These are phyloP conservation scores for Polytrichum commune DNA, from an alignment of 225 moss, liverwort and hornwort genomes.

Conservation along the genomic window DNA sequence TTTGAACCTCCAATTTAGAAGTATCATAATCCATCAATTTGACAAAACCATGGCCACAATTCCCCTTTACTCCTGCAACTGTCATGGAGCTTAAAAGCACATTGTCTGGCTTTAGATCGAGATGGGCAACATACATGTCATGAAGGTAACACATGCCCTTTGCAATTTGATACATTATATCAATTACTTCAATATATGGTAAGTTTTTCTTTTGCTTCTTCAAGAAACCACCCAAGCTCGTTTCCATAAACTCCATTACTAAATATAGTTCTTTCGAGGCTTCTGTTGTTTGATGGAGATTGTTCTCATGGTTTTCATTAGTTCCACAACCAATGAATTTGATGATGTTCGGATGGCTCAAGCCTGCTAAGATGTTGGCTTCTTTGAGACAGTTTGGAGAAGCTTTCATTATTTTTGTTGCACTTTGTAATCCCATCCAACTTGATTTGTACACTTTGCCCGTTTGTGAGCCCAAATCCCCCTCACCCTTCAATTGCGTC, in stretches of 20 bases:
- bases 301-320: neutral
- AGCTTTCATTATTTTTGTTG: slow-evolving; percentile 15
- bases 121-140: slow-evolving; percentile 1
- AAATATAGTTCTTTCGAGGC: neutral
- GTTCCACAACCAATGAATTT: slow-evolving; percentile 19
- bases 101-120: slow-evolving; percentile 7
- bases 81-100: neutral
- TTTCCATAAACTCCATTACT: neutral
- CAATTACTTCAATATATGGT: neutral
- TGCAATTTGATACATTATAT: neutral
- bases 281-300: too few species aligned
- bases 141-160: slow-evolving; percentile 10
- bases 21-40: neutral
- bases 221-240: neutral
- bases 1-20: neutral
- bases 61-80: neutral
- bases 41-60: neutral
- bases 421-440: slow-evolving; percentile 16
- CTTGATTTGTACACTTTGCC: neutral
- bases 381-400: slow-evolving; percentile 9
- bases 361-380: slow-evolving; percentile 9
- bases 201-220: neutral
- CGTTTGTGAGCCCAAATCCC: too few species aligned
- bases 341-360: slow-evolving; percentile 17
- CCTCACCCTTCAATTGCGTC: too few species aligned